Evolutionary conservation across 345 rosid genomes (phyloP).

Genomic region (Laguncularia racemosa): DNA sequence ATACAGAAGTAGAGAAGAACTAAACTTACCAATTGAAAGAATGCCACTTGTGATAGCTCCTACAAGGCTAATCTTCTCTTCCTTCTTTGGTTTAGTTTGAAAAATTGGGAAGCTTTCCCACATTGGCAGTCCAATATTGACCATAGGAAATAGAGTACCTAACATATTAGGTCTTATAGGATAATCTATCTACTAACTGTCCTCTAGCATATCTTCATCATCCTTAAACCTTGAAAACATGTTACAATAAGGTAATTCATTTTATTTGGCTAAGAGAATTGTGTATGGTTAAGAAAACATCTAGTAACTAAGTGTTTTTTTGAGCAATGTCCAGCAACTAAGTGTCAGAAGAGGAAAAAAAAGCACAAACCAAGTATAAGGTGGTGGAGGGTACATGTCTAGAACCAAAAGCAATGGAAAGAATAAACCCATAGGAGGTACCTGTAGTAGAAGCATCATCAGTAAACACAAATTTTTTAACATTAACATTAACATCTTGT

Average conservation of each 20-base stretch:
- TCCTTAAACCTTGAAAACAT: no score
- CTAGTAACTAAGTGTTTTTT: slow-evolving; percentile 5
- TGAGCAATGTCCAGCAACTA: no score
- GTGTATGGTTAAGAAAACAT: background rate
- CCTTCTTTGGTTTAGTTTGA: slow-evolving; percentile 91
- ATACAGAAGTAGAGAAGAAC: background rate
- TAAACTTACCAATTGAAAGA: slow-evolving; percentile 68
- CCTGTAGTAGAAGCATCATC: slow-evolving; percentile 22
- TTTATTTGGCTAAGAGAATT: no score
- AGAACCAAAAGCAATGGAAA: slow-evolving; percentile 77
- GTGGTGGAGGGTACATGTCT: no score
- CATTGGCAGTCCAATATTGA: slow-evolving; percentile 47
- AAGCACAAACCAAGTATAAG: slow-evolving; percentile 60
- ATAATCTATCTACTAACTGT: slow-evolving; percentile 73
- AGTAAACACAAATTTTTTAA: background rate
- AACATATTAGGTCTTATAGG: slow-evolving; percentile 53
- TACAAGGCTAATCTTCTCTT: slow-evolving; percentile 93
- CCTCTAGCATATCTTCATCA: slow-evolving; percentile 93
- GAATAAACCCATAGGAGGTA: slow-evolving; percentile 95
- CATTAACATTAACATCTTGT: no score
- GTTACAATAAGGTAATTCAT: no score
- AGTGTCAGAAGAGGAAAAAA: slow-evolving; percentile 4
- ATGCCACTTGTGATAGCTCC: slow-evolving; percentile 84
- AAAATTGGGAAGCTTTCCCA: no score
- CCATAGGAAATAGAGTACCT: slow-evolving; percentile 42